These are phyloP conservation scores for Penicillium silybi DNA, from an alignment of 495 filamentous ascomycete species.

Conservation along the genomic window DNA sequence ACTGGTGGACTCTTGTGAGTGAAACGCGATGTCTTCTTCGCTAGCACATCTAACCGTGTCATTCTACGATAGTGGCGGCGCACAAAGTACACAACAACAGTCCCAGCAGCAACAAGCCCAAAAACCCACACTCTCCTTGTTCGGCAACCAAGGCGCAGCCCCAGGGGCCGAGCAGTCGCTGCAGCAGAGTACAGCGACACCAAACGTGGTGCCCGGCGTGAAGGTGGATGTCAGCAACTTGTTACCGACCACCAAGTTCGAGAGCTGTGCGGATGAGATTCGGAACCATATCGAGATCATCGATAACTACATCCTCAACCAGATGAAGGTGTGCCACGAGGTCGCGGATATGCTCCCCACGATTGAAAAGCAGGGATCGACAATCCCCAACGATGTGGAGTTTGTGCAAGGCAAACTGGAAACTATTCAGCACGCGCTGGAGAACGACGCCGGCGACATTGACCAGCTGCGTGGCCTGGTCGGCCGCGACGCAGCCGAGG, in stretches of 20 bases:
- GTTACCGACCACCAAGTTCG: conserved; percentile 81
- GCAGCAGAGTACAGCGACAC: conserved; percentile 39
- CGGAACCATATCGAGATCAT: conserved; percentile 69
- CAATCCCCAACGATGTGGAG: conserved; percentile 69
- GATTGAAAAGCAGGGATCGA: conserved; percentile 59
- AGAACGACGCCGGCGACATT: conserved; percentile 69
- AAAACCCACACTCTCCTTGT: conserved; percentile 39
- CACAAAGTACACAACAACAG: conserved; percentile 11
- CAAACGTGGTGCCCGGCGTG: conserved; percentile 57
- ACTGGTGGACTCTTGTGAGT: conserved; percentile 50
- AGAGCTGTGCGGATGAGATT: conserved; percentile 79
- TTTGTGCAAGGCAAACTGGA: conserved; percentile 70
- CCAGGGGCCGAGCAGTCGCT: conserved; percentile 41
- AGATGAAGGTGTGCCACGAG: conserved; percentile 56
- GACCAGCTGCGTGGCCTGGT: conserved; percentile 60
- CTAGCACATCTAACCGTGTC: neutral
- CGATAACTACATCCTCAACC: conserved; percentile 67
- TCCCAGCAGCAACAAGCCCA: conserved; percentile 34
- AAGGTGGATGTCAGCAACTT: conserved; percentile 73
- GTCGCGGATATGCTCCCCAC: conserved; percentile 47
- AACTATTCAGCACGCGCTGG: conserved; percentile 66
- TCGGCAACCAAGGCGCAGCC: conserved; percentile 31
- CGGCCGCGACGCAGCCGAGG: conserved; percentile 64
- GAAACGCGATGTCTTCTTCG: neutral
- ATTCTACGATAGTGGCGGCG: neutral